Evolutionary conservation across 371 early-diverging fungal species (phyloP).

Genomic region (Mortierella sp.): DNA sequence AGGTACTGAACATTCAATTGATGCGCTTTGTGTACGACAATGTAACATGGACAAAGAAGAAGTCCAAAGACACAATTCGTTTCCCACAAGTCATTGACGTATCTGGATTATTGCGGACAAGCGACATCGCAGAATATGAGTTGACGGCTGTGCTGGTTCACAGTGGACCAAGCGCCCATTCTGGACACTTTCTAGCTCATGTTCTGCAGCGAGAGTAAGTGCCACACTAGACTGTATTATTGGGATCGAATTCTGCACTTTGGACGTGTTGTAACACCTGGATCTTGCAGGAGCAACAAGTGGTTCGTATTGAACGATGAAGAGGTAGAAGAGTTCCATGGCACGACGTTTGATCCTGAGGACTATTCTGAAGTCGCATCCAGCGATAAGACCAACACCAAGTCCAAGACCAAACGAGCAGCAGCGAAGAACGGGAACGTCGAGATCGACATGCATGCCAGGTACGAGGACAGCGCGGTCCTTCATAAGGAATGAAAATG

Average conservation of each 20-base stretch:
- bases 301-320: constrained; percentile 60
- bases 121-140: constrained; percentile 40
- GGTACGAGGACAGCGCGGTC: constrained; percentile 3
- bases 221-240: too few species aligned
- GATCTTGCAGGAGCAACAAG: constrained; percentile 24
- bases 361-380: constrained; percentile 11
- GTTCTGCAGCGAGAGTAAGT: constrained; percentile 34
- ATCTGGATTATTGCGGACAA: constrained; percentile 13
- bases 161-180: constrained; percentile 56
- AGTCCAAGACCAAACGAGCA: constrained; percentile 16
- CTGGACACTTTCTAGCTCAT: constrained; percentile 58
- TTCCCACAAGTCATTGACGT: constrained; percentile 53
- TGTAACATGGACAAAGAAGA: constrained; percentile 50
- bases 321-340: constrained; percentile 39
- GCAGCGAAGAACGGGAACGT: constrained; percentile 7
- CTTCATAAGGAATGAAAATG: too few species aligned
- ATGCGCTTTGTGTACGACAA: constrained; percentile 58
- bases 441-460: constrained; percentile 11
- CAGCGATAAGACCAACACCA: constrained; percentile 1
- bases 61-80: constrained; percentile 48
- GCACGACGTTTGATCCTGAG: constrained; percentile 43
- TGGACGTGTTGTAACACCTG: background rate
- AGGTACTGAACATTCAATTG: constrained; percentile 57
- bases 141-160: constrained; percentile 59
- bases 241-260: background rate